A percentile compares a stretch with the other conserved stretches of the same genome.
These are phyloP conservation scores for Podaxis rugospora DNA, from an alignment of 768 basidiomycete species.

Conservation along the genomic window DNA sequence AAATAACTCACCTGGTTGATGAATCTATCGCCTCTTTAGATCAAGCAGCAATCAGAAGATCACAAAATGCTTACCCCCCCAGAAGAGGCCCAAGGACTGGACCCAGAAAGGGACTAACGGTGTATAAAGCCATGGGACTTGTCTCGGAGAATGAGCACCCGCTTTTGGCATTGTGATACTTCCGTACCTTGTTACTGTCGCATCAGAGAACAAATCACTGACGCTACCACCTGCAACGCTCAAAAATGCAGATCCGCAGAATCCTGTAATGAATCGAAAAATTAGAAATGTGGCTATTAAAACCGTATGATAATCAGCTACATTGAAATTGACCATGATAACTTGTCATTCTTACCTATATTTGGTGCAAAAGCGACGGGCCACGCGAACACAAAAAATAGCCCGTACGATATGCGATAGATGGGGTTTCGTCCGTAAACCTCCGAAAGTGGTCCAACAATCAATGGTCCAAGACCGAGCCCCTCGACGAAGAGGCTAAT, in stretches of 20 bases:
- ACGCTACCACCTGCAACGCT: slow-evolving; percentile 56
- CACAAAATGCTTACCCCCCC: slow-evolving; percentile 39
- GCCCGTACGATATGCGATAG: slow-evolving; percentile 54
- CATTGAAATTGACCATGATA: background rate
- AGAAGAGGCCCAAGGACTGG: slow-evolving; percentile 55
- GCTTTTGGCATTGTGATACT: background rate
- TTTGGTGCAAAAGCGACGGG: slow-evolving; percentile 73
- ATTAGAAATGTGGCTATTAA: slow-evolving; percentile 52
- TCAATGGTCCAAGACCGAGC: slow-evolving; percentile 48
- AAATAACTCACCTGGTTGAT: slow-evolving; percentile 55
- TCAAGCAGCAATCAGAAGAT: background rate
- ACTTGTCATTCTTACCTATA: slow-evolving; percentile 35
- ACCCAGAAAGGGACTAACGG: slow-evolving; percentile 48
- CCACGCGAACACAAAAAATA: slow-evolving; percentile 62
- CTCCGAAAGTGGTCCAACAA: slow-evolving; percentile 51
- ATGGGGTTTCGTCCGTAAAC: slow-evolving; percentile 63
- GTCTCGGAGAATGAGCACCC: background rate
- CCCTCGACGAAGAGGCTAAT: slow-evolving; percentile 60
- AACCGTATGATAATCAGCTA: background rate
- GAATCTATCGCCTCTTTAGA: slow-evolving; percentile 35
- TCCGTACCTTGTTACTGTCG: slow-evolving; percentile 55
- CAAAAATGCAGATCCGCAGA: slow-evolving; percentile 51
- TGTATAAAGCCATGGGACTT: slow-evolving; percentile 53
- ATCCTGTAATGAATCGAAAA: slow-evolving; percentile 51
- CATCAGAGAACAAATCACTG: slow-evolving; percentile 52